Conservation (phyloP, 495 filamentous ascomycete species). For the Xylaria longipes region DNA sequence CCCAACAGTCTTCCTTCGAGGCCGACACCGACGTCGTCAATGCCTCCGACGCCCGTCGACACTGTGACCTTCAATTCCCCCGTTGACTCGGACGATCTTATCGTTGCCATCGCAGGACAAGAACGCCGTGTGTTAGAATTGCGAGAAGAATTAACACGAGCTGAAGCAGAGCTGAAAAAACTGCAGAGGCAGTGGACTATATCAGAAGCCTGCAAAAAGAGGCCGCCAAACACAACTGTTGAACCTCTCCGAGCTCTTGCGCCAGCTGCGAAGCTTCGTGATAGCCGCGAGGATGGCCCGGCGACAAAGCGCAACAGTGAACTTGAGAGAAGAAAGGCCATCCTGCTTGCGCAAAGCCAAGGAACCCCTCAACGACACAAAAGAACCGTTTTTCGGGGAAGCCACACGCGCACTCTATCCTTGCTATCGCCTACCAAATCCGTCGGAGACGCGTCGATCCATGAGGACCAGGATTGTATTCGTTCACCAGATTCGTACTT, state of each 20-base stretch:
- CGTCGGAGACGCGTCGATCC: conserved; percentile 32
- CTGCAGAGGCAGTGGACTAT: conserved; percentile 83
- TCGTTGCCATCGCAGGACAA: conserved; percentile 88
- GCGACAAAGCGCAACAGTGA: conserved; percentile 51
- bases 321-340: conserved; percentile 65
- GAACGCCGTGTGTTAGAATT: conserved; percentile 93
- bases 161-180: conserved; percentile 75
- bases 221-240: conserved; percentile 65
- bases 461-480: conserved; percentile 38
- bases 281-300: conserved; percentile 44
- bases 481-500: conserved; percentile 36
- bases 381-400: conserved; percentile 57
- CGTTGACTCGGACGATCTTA: conserved; percentile 74
- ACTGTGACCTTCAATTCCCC: conserved; percentile 55
- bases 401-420: conserved; percentile 80
- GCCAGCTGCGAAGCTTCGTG: conserved; percentile 31
- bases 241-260: conserved; percentile 57
- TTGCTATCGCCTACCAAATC: conserved; percentile 72
- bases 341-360: conserved; percentile 67
- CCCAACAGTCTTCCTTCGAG: conserved; percentile 49
- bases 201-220: conserved; percentile 80
- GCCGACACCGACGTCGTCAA: conserved; percentile 51
- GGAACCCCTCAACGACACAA: conserved; percentile 45
- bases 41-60: conserved; percentile 56
- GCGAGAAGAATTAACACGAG: conserved; percentile 81